Evolutionary conservation across 177 flowering plant species (phyloP), one percentile per base, ranked within the genome.

Genomic region (Vitis hybrid): DNA sequence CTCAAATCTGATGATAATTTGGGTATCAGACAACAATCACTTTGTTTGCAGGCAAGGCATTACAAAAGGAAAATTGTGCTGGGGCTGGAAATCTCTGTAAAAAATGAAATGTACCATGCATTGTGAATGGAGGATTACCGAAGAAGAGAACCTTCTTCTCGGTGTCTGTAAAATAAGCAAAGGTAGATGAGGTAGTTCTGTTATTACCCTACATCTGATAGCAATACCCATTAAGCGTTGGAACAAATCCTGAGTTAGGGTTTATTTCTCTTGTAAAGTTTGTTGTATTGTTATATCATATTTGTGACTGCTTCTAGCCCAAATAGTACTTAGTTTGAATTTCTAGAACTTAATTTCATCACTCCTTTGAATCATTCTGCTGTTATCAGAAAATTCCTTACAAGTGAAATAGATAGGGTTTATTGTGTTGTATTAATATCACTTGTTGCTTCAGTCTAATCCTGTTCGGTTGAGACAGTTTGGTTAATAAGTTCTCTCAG

Each of bases 121-220:
- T 32, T 70, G 61, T 51, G 65, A 57, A 52, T 62, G 50, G 60
- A 52, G 57, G 65, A 50, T 59, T 51, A 50, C 3, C 30, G 30
- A 27, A 27, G 30, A 5, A 52, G 52, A 62, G 49, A 62, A 55
- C 30, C 24, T 24, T 19, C 19, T 60, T 24, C 16, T 10, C 9
- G 32, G 52, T 63, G 60, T 16, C 16, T 70, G 66, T 70, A 70
- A 18, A 67, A 67, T 67, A 48, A 70, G 61, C 35, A 46, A 59
- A 46, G 50, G 32, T 60, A 52, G 49, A 48, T 1, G 61, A 52
- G 60, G 65, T 24, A 24, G 61, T 56, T 19, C 24, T 30, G 35
- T 32, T 12, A 9, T 9, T 66, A n/a, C 14, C 7, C 9, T 15
- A 6, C 32, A n/a, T 66, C 52, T 30, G 12, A 12, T 55, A 15